These are phyloP conservation scores for Calophaca sinica DNA, from an alignment of 306 rosid species.

Conservation along the genomic window DNA sequence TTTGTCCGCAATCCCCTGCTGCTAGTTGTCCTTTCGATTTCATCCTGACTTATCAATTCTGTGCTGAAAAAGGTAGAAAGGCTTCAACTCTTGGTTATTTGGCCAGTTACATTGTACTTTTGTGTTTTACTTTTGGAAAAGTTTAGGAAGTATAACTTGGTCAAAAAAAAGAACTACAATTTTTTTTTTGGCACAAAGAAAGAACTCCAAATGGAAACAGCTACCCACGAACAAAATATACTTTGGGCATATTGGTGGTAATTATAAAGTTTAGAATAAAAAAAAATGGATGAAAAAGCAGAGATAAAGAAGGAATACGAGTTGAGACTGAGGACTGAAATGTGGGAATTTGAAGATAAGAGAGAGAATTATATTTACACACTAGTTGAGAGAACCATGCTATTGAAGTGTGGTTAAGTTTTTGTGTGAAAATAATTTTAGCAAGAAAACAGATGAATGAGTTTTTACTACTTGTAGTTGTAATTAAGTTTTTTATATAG, in stretches of 20 bases:
- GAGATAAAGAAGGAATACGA: neutral
- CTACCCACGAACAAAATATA: neutral
- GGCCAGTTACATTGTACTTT: neutral
- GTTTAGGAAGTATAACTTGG: neutral
- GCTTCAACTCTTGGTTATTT: neutral
- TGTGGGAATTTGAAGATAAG: neutral
- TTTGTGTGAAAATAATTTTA: too few relatives aligned
- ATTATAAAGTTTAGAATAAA: neutral
- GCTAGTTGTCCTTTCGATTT: conserved; percentile 3
- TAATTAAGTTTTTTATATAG: too few relatives aligned
- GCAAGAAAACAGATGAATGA: too few relatives aligned
- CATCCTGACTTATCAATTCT: conserved; percentile 2
- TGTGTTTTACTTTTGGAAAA: neutral
- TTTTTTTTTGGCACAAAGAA: too few relatives aligned
- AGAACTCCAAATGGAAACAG: neutral
- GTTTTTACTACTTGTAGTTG: too few relatives aligned
- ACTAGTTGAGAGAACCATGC: too few relatives aligned
- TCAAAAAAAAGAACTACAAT: too few relatives aligned
- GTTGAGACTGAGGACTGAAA: neutral
- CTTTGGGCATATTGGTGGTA: neutral
- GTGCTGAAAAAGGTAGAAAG: neutral
- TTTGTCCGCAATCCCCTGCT: neutral
- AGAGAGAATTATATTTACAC: neutral
- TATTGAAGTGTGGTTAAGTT: too few relatives aligned
- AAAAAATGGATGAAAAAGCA: neutral